Conservation (phyloP, 192 early-diverging fungal species). For the Borealophlyctis nickersoniae region DNA sequence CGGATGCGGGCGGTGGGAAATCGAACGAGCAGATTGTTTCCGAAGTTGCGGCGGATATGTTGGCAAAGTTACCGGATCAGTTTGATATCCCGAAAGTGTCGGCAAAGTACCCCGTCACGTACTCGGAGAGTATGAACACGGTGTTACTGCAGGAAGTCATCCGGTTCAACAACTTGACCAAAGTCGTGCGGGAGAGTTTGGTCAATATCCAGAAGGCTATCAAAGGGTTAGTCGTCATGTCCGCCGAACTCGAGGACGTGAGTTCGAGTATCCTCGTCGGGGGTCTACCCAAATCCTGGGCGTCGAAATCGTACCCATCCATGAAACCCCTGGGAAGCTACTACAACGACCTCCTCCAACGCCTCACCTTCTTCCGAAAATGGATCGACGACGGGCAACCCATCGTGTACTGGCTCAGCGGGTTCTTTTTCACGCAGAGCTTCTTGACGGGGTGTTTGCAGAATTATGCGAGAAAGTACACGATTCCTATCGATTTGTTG, state of each 20-base stretch:
- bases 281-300: constrained; percentile 52
- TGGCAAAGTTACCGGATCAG: constrained; percentile 42
- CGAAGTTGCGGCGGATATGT: constrained; percentile 57
- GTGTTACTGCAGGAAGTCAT: constrained; percentile 61
- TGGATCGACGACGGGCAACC: constrained; percentile 60
- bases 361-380: constrained; percentile 49
- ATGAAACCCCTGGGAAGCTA: constrained; percentile 57
- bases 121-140: constrained; percentile 63
- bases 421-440: constrained; percentile 65
- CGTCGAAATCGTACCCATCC: constrained; percentile 56
- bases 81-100: constrained; percentile 44
- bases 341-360: constrained; percentile 48
- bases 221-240: constrained; percentile 63
- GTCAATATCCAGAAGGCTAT: constrained; percentile 62
- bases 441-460: constrained; percentile 59
- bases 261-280: constrained; percentile 52
- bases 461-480: constrained; percentile 58
- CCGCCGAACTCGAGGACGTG: constrained; percentile 58
- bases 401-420: constrained; percentile 62
- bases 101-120: constrained; percentile 55
- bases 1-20: constrained; percentile 40
- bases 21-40: constrained; percentile 54
- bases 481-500: constrained; percentile 60
- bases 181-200: constrained; percentile 52
- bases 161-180: constrained; percentile 48